These are phyloP conservation scores for Rhizophagus sp. DNA, from an alignment of 192 early-diverging fungal genomes.

Conservation along the genomic window DNA sequence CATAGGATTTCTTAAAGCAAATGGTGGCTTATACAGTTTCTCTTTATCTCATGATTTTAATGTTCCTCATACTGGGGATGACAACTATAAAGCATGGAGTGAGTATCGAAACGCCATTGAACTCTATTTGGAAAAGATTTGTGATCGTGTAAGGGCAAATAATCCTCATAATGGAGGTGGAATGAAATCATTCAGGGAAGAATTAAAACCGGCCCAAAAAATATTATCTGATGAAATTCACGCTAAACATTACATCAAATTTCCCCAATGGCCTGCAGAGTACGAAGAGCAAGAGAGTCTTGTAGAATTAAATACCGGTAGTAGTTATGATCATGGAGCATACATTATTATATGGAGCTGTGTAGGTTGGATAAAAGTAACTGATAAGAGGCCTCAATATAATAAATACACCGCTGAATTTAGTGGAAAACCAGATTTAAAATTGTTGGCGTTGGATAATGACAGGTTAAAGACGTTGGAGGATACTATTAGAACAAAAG, in stretches of 20 bases:
- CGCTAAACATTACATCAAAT: background rate
- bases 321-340: background rate
- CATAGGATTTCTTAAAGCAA: conserved; percentile 6
- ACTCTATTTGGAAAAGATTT: background rate
- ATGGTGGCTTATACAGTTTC: background rate
- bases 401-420: conserved; percentile 3
- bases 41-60: background rate
- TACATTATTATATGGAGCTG: background rate
- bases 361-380: conserved; percentile 3
- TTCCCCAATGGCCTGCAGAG: background rate
- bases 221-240: background rate
- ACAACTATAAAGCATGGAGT: background rate
- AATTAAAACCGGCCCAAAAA: conserved; percentile 3
- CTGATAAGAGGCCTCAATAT: background rate
- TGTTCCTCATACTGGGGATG: background rate
- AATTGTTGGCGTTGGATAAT: background rate
- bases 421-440: background rate
- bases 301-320: background rate
- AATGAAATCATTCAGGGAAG: background rate
- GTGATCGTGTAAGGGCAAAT: background rate
- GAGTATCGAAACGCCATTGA: background rate
- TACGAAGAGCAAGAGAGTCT: background rate
- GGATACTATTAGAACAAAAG: background rate
- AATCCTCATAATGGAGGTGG: background rate
- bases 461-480: background rate